Base-by-base conservation (phyloP, 148 eudicot genomes). In the Rhododendron vialii region DNA sequence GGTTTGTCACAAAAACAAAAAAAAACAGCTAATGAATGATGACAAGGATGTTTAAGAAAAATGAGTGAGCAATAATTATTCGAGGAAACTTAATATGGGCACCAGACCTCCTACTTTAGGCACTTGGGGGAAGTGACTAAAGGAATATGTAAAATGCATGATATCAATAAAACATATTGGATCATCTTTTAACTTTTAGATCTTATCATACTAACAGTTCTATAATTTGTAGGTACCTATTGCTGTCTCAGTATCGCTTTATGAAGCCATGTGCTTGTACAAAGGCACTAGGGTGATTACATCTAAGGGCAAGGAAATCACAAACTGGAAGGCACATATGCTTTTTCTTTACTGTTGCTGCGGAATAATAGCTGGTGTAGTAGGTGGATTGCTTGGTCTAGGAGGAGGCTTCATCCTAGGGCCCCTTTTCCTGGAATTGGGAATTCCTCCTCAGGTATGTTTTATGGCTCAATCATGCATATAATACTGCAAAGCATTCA, bases 401-500 rank as follows among this genome's bases (percentile, higher is more conserved):
- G 94, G 94, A 3, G 94, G 94, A 48, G 94, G 94, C 51, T 92
- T 92, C 90, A 90, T 92, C 89, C 84, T 92, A 43, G 94, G 93
- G 2, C 94, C 94, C 50, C 89, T 92, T 28, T 92, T 92, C 85
- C 88, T 92, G 12, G 94, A 92, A 81, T 85, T 92, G 12, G 94
- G 94, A 13, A 91, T 92, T 84, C 92, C 92, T 83, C 93, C 93
- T 89, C 93, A 92, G 92, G 93, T 90, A 91, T 51, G 10, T 24
- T 69, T 47, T 43, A 20, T 48, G 74, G 20, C 67, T 74, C 47
- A 73, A 18, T 82, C 48, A 41, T 77, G 71, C 82, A 77, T 53
- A 2, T 76, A n/a, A 18, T n/a, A 36, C 2, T 9, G 7, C n/a
- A 81, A 45, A 86, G 78, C 30, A 67, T 45, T 43, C 53, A 47